Conservation (phyloP, 345 rosid genomes). For the Toxicodendron radicans region DNA sequence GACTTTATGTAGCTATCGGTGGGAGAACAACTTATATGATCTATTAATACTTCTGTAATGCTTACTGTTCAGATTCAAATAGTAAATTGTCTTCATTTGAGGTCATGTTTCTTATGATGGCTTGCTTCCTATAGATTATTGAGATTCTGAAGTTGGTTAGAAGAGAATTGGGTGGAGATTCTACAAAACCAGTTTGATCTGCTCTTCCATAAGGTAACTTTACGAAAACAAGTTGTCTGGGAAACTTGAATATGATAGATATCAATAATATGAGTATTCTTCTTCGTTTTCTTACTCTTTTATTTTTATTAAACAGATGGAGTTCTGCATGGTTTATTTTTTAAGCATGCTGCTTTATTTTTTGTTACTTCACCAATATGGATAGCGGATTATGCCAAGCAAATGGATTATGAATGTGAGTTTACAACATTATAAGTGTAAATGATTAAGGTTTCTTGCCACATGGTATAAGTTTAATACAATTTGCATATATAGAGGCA, state of each 20-base stretch:
- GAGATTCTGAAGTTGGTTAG: conserved; percentile 81
- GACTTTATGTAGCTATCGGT: neutral
- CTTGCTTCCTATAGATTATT: conserved; percentile 54
- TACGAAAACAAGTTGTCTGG: neutral
- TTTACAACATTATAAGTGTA: no score
- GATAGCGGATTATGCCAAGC: no score
- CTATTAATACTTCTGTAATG: neutral
- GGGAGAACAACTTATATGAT: conserved; percentile 1
- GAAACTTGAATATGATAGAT: no score
- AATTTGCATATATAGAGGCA: no score
- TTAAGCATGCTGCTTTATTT: no score
- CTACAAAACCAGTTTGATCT: conserved; percentile 37
- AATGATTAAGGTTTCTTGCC: no score
- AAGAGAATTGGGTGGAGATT: conserved; percentile 76
- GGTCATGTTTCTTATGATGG: neutral
- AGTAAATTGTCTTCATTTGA: neutral
- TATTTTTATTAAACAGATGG: conserved; percentile 21
- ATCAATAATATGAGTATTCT: neutral
- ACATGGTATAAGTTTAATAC: no score
- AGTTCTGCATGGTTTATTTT: neutral
- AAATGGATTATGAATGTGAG: no score
- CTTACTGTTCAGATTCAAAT: neutral
- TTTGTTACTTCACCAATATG: no score
- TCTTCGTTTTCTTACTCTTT: neutral
- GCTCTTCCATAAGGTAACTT: conserved; percentile 23